Base-by-base conservation (phyloP, 495 filamentous ascomycete genomes). In the Viridothelium virens region DNA sequence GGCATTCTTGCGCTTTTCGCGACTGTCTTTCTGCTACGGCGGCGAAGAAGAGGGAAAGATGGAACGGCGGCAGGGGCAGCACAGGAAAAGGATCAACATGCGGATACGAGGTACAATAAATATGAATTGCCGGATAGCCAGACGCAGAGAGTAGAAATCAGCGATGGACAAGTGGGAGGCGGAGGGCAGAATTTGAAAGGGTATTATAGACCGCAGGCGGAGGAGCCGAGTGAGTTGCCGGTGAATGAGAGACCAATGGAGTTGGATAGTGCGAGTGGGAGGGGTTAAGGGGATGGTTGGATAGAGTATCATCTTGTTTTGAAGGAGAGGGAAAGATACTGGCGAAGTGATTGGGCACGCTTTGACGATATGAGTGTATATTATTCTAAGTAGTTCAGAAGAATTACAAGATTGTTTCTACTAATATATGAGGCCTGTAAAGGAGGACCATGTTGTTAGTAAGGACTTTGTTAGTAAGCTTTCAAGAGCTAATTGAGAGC, bases 171-270 rank as follows among this genome's bases (percentile, higher is more conserved):
- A 31, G 53, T 59, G 31, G 53, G 25, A 59, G 53, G 25, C 53
- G 31, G 53, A 59, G 25, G 53, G 53, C 53, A 59, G 53, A 59
- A 59, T 59, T 18, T 59, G 53, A 59, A 59, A 59, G 53, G 53
- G 2, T 59, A 36, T 59, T 59, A 34, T 59, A 36, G 53, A 59
- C 53, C 53, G 53, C 53, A 59, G 14, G 53, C 53, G 36, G 53
- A 53, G 48, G 48, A 59, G 53, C 53, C 53, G 53, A 59, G 53
- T 59, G 53, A 59, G 31, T 59, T 59, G 53, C 53, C 53, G 53
- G 53, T 31, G 53, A 59, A 33, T 36, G 53, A 59, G 53, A 59
- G 53, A 59, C 53, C 53, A 31, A 33, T 59, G 53, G 53, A 59
- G 31, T 34, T 59, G 53, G 53, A 59, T 59, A 59, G 53, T 59